Evolutionary conservation across 148 eudicot species (phyloP).

Genomic region (Silene latifolia): DNA sequence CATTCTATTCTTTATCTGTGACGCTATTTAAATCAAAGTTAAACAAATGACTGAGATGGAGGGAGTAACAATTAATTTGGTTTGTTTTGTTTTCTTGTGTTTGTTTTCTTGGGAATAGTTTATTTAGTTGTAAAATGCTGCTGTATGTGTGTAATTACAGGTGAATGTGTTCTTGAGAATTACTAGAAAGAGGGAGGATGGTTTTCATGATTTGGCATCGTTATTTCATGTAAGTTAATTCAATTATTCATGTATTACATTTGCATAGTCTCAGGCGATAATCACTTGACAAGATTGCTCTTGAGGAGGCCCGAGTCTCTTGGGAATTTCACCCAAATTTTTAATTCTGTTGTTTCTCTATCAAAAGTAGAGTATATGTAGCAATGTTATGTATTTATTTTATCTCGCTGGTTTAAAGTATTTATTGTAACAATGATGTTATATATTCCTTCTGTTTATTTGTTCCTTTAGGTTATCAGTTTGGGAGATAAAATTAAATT

Average conservation of each 20-base stretch:
- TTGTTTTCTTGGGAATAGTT: not conserved
- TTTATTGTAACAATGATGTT: not conserved
- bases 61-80: not conserved
- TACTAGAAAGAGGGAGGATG: conserved; percentile 88
- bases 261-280: too few relatives aligned
- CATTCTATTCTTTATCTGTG: too few relatives aligned
- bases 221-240: conserved; percentile 77
- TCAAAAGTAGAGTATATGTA: not conserved
- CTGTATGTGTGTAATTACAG: conserved; percentile 35
- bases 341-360: not conserved
- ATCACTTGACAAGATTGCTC: too few relatives aligned
- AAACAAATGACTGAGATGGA: too few relatives aligned
- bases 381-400: conserved; percentile 2
- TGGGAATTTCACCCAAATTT: too few relatives aligned
- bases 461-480: conserved; percentile 61
- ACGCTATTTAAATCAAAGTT: too few relatives aligned
- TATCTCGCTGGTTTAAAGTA: not conserved
- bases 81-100: not conserved
- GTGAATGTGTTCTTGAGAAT: conserved; percentile 94
- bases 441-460: not conserved
- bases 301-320: too few relatives aligned
- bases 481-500: conserved; percentile 91
- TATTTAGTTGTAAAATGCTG: conserved; percentile 11
- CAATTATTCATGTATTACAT: not conserved
- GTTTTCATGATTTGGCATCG: conserved; percentile 96